Base-by-base conservation (phyloP, 352 stramenopile genomes). In the Lagenidium giganteum region DNA sequence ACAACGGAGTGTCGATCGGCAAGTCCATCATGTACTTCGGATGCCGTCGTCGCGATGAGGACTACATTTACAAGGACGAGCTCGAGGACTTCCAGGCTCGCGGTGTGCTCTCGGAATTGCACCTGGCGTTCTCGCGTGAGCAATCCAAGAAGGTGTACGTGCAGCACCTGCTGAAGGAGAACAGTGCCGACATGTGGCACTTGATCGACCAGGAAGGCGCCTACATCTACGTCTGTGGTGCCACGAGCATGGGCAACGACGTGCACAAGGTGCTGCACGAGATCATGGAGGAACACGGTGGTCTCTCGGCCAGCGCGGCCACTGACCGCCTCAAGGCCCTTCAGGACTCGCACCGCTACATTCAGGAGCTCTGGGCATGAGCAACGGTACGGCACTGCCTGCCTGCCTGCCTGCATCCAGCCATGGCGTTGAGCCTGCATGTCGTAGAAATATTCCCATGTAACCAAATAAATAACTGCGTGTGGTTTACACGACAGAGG, bases 191-290 rank as follows among this genome's bases (percentile, higher is more conserved):
- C 2, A 66, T 87, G 3, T 88, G 68, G 65, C 48, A 81, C 7
- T 60, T 92, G 5, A 63, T 96, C 44, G 42, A 60, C 11, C 47
- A 76, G 18, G 40, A 82, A 18, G 65, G 75, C 25, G 89, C 75
- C n/a, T 59, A 96, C 60, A 86, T 99, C n/a, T 99, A 98, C 67
- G 93, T 99, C 22, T 99, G 96, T 56, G 96, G 96, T 25, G 96
- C 80, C 12, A 98, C 96, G 16, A 69, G 67, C 44, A 99, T 99
- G 96, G 96, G 96, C 42, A 84, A 93, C 29, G 95, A 98, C 57
- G 96, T 99, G 5, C 73, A 96, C 62, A 85, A 88, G 55, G 95
- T 97, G 47, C 68, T 98, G 37, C 69, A 76, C 36, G 52, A 91
- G 31, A 73, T 98, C 33, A 82, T 96, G 5, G 57, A 82, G 40